These are phyloP conservation scores for Artemisia tridentata DNA, from an alignment of 129 eudicot genomes.

Conservation along the genomic window DNA sequence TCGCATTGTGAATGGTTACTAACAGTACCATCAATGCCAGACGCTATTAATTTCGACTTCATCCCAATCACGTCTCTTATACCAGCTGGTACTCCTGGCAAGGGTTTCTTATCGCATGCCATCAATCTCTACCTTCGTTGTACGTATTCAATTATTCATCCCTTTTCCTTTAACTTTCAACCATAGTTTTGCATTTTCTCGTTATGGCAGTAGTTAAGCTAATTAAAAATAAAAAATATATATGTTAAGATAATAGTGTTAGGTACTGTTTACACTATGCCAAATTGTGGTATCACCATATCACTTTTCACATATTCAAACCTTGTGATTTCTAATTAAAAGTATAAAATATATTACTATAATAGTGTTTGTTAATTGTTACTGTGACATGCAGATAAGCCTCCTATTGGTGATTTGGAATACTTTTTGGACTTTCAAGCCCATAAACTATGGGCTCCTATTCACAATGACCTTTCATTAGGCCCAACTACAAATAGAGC, in stretches of 20 bases:
- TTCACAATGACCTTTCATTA: conserved; percentile 71
- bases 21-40: conserved; percentile 77
- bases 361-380: not conserved
- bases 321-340: too few relatives aligned
- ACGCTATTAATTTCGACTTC: conserved; percentile 71
- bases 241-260: too few relatives aligned
- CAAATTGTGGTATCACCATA: too few relatives aligned
- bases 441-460: conserved; percentile 84
- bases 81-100: conserved; percentile 61
- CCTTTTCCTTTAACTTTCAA: not conserved
- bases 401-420: conserved; percentile 64
- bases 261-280: too few relatives aligned
- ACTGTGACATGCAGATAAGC: conserved; percentile 61
- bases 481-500: conserved; percentile 66
- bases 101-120: conserved; percentile 92
- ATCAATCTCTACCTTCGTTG: conserved; percentile 89
- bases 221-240: too few relatives aligned
- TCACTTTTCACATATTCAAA: too few relatives aligned
- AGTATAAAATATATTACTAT: not conserved
- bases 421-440: conserved; percentile 91
- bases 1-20: conserved; percentile 82
- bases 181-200: not conserved
- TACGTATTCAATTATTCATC: conserved; percentile 31
- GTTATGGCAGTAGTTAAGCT: not conserved
- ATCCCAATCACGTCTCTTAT: conserved; percentile 91